Evolutionary conservation across 805 yeast species (phyloP).

Genomic region (Hanseniaspora guilliermondii): DNA sequence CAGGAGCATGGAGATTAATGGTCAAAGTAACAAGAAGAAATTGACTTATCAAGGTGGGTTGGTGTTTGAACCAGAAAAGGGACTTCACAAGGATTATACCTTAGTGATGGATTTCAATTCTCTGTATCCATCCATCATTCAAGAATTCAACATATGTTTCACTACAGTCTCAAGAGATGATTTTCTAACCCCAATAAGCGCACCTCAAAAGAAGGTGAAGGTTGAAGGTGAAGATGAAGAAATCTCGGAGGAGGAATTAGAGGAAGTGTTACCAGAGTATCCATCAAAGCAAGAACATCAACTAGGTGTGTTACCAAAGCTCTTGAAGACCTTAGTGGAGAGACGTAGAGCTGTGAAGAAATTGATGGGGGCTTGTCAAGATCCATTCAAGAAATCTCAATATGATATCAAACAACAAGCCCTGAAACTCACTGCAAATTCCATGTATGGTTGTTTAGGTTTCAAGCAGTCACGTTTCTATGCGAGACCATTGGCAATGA

Average conservation of each 20-base stretch:
- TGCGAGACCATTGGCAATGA: constrained; percentile 90
- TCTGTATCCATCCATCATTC: constrained; percentile 91
- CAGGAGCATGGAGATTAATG: constrained; percentile 27
- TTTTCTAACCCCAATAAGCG: constrained; percentile 6
- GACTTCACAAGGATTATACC: constrained; percentile 75
- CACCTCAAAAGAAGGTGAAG: constrained; percentile 17
- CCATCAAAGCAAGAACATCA: constrained; percentile 48
- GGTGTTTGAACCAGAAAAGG: constrained; percentile 93
- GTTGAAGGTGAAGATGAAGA: constrained; percentile 16
- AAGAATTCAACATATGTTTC: constrained; percentile 92
- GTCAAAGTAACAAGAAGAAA: constrained; percentile 36
- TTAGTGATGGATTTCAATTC: constrained; percentile 98
- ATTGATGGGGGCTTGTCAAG: constrained; percentile 61
- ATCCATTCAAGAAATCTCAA: constrained; percentile 57
- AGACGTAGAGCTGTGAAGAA: constrained; percentile 90
- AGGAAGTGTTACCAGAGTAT: constrained; percentile 42
- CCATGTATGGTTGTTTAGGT: constrained; percentile 99
- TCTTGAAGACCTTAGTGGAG: constrained; percentile 70
- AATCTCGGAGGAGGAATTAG: constrained; percentile 36
- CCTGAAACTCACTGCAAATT: constrained; percentile 88
- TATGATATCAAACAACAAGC: constrained; percentile 95
- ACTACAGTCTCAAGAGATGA: constrained; percentile 73
- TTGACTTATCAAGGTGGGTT: constrained; percentile 84
- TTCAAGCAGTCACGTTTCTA: constrained; percentile 82
- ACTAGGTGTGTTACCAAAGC: constrained; percentile 74